Conservation (phyloP, 345 rosid species). For the Populus nigra region DNA sequence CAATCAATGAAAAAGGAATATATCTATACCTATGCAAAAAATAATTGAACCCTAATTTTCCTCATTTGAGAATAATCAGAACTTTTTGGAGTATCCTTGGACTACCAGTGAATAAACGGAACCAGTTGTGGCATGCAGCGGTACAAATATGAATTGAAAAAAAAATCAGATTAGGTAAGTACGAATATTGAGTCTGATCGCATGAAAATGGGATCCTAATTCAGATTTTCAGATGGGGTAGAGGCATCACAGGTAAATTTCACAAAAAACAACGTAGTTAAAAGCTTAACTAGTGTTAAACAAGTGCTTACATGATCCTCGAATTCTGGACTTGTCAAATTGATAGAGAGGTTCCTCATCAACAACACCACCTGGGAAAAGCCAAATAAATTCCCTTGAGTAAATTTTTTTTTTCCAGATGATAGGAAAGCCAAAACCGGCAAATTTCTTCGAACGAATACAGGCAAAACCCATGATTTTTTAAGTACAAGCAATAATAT, state of each 20-base stretch:
- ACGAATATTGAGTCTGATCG: background rate
- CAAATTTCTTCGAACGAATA: background rate
- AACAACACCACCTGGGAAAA: slow-evolving; percentile 56
- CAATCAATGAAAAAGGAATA: background rate
- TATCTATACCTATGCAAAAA: background rate
- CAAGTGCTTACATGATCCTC: slow-evolving; percentile 66
- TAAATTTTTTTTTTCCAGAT: background rate
- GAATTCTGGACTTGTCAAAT: slow-evolving; percentile 72
- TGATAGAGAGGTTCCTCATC: slow-evolving; percentile 76
- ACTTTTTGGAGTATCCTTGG: background rate
- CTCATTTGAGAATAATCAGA: background rate
- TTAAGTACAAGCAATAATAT: background rate
- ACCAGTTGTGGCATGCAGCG: background rate
- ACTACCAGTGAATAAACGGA: background rate
- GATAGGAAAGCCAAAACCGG: background rate
- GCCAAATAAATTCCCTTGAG: slow-evolving; percentile 3
- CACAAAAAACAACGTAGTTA: background rate
- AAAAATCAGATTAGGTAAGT: background rate
- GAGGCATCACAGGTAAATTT: background rate
- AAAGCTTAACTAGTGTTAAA: background rate
- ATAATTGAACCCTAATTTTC: background rate
- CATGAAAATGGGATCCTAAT: background rate
- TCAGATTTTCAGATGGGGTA: background rate
- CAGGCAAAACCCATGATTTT: background rate
- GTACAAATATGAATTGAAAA: background rate